A percentile compares a stretch with the other conserved stretches of the same genome.
These are phyloP conservation scores for Nitzschia palea DNA, from an alignment of 108 stramenopile species.

Conservation along the genomic window DNA sequence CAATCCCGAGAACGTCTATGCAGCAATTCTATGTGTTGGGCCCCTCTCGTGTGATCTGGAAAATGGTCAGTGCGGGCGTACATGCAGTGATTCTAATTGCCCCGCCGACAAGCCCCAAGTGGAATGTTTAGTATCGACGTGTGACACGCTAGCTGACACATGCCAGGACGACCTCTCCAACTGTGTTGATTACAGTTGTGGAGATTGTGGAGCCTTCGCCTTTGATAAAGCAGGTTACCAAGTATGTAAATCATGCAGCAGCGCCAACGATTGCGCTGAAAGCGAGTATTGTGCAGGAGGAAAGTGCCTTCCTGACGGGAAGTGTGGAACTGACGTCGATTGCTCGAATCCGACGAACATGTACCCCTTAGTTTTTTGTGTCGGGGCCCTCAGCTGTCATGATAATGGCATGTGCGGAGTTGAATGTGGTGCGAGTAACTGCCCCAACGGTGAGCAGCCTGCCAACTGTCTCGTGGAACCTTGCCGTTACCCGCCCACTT, in stretches of 20 bases:
- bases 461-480: conserved; percentile 5
- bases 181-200: conserved; percentile 22
- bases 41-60: background rate
- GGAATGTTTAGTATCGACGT: conserved; percentile 13
- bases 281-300: conserved; percentile 25
- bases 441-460: conserved; percentile 2
- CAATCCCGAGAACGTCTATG: conserved; percentile 25
- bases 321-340: conserved; percentile 17
- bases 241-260: conserved; percentile 1
- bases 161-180: background rate
- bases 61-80: background rate
- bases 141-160: background rate
- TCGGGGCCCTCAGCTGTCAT: conserved; percentile 7
- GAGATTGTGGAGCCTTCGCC: conserved; percentile 14
- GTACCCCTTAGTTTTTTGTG: background rate
- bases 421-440: conserved; percentile 7
- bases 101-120: conserved; percentile 1
- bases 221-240: conserved; percentile 20
- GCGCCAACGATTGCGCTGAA: conserved; percentile 2
- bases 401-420: conserved; percentile 2
- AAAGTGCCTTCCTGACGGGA: conserved; percentile 6
- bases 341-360: conserved; percentile 27
- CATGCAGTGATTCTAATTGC: background rate
- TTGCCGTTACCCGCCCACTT: background rate
- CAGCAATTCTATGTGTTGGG: conserved; percentile 14